These are phyloP conservation scores for Aspergillus mulundensis DNA, from an alignment of 495 filamentous ascomycete species.

Conservation along the genomic window DNA sequence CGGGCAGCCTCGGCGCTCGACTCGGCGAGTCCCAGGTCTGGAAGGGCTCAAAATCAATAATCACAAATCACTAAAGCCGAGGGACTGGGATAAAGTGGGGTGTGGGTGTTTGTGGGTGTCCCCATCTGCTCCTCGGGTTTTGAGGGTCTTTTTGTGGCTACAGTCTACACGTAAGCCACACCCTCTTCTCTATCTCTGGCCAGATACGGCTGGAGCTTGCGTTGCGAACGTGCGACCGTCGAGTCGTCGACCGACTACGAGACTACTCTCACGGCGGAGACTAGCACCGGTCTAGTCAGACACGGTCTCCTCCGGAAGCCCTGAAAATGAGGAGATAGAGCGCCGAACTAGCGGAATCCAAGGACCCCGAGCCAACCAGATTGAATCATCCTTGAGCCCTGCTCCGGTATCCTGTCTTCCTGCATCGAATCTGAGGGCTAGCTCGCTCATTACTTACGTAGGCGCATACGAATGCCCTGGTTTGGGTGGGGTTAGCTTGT, in stretches of 20 bases:
- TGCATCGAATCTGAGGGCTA: neutral
- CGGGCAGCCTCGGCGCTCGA: neutral
- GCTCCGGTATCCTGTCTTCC: neutral
- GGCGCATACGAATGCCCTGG: slow-evolving; percentile 22
- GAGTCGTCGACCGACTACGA: neutral
- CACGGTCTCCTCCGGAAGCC: neutral
- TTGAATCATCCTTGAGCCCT: slow-evolving; percentile 6
- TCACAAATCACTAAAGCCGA: neutral
- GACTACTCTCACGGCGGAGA: neutral
- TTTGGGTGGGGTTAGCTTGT: slow-evolving; percentile 15
- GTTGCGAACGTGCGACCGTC: neutral
- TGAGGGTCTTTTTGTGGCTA: slow-evolving; percentile 3
- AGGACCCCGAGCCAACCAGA: slow-evolving; percentile 3
- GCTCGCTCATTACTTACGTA: slow-evolving; percentile 21
- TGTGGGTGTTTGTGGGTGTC: neutral
- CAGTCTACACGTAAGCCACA: slow-evolving; percentile 15
- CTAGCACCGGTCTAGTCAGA: neutral
- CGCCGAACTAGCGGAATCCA: neutral
- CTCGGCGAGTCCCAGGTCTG: neutral
- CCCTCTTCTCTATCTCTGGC: neutral
- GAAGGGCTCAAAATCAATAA: neutral
- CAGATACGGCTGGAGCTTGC: neutral
- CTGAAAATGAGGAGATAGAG: neutral
- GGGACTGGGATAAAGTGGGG: neutral
- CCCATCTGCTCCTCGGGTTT: neutral